Evolutionary conservation across 2,329 filamentous ascomycete genomes (phyloP), one percentile per base, ranked within the genome.

Genomic region (Gnomoniopsis smithogilvyi): DNA sequence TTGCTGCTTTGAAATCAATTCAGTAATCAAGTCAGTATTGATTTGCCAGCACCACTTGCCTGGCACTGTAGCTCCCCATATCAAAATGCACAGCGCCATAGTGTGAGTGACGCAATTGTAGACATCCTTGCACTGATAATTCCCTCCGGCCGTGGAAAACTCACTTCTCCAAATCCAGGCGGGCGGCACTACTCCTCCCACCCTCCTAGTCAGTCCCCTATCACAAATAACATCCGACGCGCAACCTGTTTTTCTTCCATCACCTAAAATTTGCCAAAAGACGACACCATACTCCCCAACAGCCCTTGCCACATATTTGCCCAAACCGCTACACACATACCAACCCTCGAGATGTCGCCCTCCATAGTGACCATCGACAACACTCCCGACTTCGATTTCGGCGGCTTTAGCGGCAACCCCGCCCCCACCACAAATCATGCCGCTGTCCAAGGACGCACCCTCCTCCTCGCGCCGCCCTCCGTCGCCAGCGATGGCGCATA

Each of bases 391-490:
- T 79, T 85, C 33, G 21, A 47, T 21, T 24, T 47, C 7, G 21
- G 45, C 72, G 72, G 74, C 66, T 69, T 72, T 66, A 36, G 48
- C 26, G 62, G 68, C 53, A 54, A 73, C 30, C 63, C 72, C 19
- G 64, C 70, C 46, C 61, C 67, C 45, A 62, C 30, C 52, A 43
- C n/a, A 43, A 38, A 8, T 64, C 65, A 69, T 56, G 69, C 71
- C 64, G 12, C 38, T 12, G 6, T 6, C 14, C 85, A 88, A 73
- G 38, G 50, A 47, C 60, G 56, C 56, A 94, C 88, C 34, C 87
- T 96, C 63, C 86, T 96, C 45, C 87, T 98, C 62, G 92, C 94
- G 34, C 94, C 95, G 55, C 93, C 95, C 14, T 96, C 92, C 24
- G 84, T 98, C 67, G 89, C 95, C 65, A 86, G 91, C 57, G 89